A percentile compares a stretch with the other conserved stretches of the same genome.
phyloP scores from a whole-genome alignment of 1,284 basidiomycete species.

The Fistulina hepatica region DNA sequence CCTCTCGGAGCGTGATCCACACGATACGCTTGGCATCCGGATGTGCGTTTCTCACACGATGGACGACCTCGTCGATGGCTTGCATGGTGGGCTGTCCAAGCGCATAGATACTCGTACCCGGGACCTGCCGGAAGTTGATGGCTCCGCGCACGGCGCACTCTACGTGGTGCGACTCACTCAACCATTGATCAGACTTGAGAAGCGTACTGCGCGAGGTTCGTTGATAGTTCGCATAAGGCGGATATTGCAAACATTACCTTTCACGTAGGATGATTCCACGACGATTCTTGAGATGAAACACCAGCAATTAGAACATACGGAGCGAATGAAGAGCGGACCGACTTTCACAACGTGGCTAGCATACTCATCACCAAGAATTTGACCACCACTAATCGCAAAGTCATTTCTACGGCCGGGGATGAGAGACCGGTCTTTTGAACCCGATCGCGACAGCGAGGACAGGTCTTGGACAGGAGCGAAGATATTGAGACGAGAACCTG shows the following conservation, averaged over 20 bases:
- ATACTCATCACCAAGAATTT: conserved; percentile 88
- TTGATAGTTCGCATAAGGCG: conserved; percentile 3
- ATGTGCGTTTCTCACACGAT: conserved; percentile 52
- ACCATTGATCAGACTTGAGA: conserved; percentile 89
- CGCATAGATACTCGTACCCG: conserved; percentile 79
- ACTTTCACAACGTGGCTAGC: conserved; percentile 88
- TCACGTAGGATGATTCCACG: conserved; percentile 87
- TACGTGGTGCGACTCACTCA: conserved; percentile 54
- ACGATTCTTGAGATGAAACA: conserved; percentile 48
- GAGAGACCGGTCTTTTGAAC: conserved; percentile 41
- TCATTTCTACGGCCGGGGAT: conserved; percentile 63
- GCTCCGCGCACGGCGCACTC: conserved; percentile 76
- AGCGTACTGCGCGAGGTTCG: conserved; percentile 46
- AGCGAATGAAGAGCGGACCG: conserved; percentile 9
- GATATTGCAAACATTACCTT: conserved; percentile 37
- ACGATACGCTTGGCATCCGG: conserved; percentile 56
- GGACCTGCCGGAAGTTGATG: conserved; percentile 88
- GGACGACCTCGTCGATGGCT: conserved; percentile 80
- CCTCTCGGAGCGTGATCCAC: conserved; percentile 91
- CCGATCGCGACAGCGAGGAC: conserved; percentile 61
- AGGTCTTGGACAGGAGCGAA: conserved; percentile 87
- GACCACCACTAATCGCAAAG: conserved; percentile 71
- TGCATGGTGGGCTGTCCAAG: conserved; percentile 89
- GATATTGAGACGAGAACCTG: conserved; percentile 70
- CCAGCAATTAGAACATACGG: conserved; percentile 5